Evolutionary conservation across 2,329 filamentous ascomycete species (phyloP).

Genomic region (Aureobasidium pullulans): DNA sequence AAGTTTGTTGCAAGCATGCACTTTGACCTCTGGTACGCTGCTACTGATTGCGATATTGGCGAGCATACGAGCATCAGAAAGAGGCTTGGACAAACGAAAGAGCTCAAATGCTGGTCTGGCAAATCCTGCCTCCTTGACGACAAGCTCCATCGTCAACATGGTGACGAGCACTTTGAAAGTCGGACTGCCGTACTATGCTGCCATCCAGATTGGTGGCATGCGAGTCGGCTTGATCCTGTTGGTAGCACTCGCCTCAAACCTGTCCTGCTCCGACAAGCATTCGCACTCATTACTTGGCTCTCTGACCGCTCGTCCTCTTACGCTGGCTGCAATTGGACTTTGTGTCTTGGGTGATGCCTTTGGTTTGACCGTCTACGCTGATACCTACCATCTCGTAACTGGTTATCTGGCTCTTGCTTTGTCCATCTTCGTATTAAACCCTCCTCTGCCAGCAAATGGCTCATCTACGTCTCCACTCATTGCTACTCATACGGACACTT

Average conservation of each 20-base stretch:
- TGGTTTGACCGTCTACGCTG: slow-evolving; percentile 24
- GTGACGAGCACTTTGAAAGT: slow-evolving; percentile 18
- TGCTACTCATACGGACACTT: slow-evolving; percentile 14
- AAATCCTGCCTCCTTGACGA: not conserved
- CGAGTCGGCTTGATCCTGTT: slow-evolving; percentile 47
- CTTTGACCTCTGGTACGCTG: slow-evolving; percentile 40
- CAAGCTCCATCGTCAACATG: not conserved
- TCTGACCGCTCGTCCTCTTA: slow-evolving; percentile 30
- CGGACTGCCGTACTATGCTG: slow-evolving; percentile 48
- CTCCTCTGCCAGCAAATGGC: slow-evolving; percentile 33
- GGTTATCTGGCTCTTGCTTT: slow-evolving; percentile 44
- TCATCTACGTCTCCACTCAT: slow-evolving; percentile 8
- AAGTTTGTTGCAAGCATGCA: slow-evolving; percentile 37
- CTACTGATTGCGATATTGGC: slow-evolving; percentile 37
- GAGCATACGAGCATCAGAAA: slow-evolving; percentile 24
- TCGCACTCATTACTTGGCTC: slow-evolving; percentile 16
- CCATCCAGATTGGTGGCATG: slow-evolving; percentile 48
- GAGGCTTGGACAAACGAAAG: slow-evolving; percentile 26
- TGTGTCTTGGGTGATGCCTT: slow-evolving; percentile 29
- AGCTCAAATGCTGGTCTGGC: slow-evolving; percentile 17
- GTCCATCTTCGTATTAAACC: slow-evolving; percentile 43
- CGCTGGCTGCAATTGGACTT: slow-evolving; percentile 29
- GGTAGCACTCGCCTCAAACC: slow-evolving; percentile 38
- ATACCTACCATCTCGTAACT: slow-evolving; percentile 27
- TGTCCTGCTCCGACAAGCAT: slow-evolving; percentile 27